Percentiles rank a stretch among this genome's conserved stretches.
These are phyloP conservation scores for Saposhnikovia divaricata DNA, from an alignment of 129 eudicot genomes.

Conservation along the genomic window DNA sequence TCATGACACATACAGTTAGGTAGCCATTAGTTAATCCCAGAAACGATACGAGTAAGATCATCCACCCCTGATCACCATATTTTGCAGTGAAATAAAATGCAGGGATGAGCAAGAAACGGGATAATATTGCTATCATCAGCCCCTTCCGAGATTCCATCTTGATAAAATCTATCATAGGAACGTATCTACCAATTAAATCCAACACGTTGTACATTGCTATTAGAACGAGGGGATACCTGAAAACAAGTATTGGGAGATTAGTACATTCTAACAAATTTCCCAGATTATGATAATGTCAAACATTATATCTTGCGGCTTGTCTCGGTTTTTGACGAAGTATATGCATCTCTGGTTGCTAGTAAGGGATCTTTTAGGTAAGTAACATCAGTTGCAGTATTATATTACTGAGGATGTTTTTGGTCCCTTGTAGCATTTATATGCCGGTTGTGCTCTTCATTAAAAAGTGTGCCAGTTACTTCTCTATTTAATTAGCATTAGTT, in stretches of 20 bases:
- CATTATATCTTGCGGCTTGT: background rate
- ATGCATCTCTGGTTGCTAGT: background rate
- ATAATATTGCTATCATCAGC: constrained; percentile 30
- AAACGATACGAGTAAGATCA: constrained; percentile 58
- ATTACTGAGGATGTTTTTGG: background rate
- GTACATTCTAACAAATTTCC: background rate
- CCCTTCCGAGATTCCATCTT: constrained; percentile 51
- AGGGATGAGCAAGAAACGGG: constrained; percentile 60
- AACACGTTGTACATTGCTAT: constrained; percentile 57
- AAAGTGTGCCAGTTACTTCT: background rate
- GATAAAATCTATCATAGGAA: constrained; percentile 38
- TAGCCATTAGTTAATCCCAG: constrained; percentile 67
- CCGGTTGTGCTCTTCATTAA: background rate
- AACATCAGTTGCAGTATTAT: background rate
- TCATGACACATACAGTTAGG: constrained; percentile 68
- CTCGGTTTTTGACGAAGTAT: background rate
- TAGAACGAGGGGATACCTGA: constrained; percentile 59
- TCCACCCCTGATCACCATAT: constrained; percentile 69
- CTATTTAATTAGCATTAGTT: background rate
- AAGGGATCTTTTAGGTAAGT: background rate
- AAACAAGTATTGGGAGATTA: background rate
- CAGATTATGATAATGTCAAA: background rate
- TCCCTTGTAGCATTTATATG: background rate
- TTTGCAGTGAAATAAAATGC: constrained; percentile 67
- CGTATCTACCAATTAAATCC: constrained; percentile 57